Conservation (phyloP, 2,329 filamentous ascomycete genomes). For the Phoma herbarum region DNA sequence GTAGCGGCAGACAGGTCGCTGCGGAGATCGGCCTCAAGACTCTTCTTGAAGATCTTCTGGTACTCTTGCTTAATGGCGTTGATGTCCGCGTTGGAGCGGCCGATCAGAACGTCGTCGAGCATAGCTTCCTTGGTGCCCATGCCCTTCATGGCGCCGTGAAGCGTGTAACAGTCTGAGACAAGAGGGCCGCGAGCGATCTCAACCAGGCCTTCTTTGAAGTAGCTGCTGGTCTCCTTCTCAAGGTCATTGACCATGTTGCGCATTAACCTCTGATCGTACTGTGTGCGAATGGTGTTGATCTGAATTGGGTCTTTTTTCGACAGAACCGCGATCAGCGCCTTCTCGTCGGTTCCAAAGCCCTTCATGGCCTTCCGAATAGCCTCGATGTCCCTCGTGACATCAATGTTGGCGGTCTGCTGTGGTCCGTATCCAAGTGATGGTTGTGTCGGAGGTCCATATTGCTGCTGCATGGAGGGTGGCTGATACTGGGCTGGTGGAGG, state of each 20-base stretch:
- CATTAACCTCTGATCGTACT: constrained; percentile 69
- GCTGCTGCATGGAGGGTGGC: constrained; percentile 39
- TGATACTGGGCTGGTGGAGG: constrained; percentile 34
- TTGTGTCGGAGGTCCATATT: constrained; percentile 49
- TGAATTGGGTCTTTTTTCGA: constrained; percentile 80
- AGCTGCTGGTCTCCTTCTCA: constrained; percentile 75
- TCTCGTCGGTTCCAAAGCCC: constrained; percentile 90
- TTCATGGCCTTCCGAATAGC: constrained; percentile 86
- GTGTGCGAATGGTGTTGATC: constrained; percentile 68
- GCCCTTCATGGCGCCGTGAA: constrained; percentile 78
- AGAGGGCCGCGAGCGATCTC: constrained; percentile 82
- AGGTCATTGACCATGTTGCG: constrained; percentile 78
- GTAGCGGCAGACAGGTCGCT: constrained; percentile 87
- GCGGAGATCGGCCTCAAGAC: constrained; percentile 76
- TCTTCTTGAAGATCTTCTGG: constrained; percentile 69
- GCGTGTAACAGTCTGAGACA: constrained; percentile 74
- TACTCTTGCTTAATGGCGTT: constrained; percentile 85
- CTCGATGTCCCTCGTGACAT: constrained; percentile 74
- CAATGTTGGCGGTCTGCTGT: constrained; percentile 65
- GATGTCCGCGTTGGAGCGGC: constrained; percentile 86
- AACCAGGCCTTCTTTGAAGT: constrained; percentile 78
- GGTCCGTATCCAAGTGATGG: constrained; percentile 77
- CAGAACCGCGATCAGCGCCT: constrained; percentile 74
- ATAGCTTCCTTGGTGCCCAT: constrained; percentile 85
- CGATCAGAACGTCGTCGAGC: constrained; percentile 85